phyloP scores from a whole-genome alignment of 768 basidiomycete genomes.

The Sarcomyxa edulis region DNA sequence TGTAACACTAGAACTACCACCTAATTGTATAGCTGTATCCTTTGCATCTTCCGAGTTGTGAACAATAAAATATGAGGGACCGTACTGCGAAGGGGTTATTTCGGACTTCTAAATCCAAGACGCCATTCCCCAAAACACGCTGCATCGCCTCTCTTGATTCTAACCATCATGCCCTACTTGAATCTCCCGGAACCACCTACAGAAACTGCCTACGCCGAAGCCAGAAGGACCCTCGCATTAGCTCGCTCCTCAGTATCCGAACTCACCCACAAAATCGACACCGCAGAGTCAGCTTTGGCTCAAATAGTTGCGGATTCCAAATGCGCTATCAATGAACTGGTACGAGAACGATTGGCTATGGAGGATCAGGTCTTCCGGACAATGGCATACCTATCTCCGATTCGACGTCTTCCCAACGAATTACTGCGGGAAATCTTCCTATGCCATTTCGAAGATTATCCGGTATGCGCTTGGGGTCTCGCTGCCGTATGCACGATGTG shows the following conservation, averaged over 20 bases:
- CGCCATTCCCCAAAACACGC: neutral
- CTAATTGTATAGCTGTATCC: too few species aligned
- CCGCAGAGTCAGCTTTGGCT: conserved; percentile 51
- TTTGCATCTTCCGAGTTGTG: too few species aligned
- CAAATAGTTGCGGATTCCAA: conserved; percentile 53
- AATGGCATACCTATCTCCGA: conserved; percentile 66
- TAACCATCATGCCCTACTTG: conserved; percentile 19
- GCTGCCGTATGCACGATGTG: conserved; percentile 64
- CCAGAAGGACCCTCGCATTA: conserved; percentile 38
- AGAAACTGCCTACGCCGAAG: conserved; percentile 42
- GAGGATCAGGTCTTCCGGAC: conserved; percentile 45
- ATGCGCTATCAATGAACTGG: conserved; percentile 48
- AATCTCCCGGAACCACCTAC: conserved; percentile 54
- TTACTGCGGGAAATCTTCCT: conserved; percentile 70
- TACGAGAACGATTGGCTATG: conserved; percentile 39
- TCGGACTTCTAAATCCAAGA: too few species aligned
- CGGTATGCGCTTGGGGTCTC: conserved; percentile 74
- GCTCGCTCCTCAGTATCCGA: conserved; percentile 24
- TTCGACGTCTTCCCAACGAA: conserved; percentile 66
- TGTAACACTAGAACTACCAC: too few species aligned
- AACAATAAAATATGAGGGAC: too few species aligned
- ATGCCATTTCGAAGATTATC: conserved; percentile 61
- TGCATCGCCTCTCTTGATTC: conserved; percentile 8
- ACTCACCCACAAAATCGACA: conserved; percentile 42
- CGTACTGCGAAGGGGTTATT: too few species aligned